These are phyloP conservation scores for Peniophora sp. DNA, from an alignment of 1,284 basidiomycete species.

Conservation along the genomic window DNA sequence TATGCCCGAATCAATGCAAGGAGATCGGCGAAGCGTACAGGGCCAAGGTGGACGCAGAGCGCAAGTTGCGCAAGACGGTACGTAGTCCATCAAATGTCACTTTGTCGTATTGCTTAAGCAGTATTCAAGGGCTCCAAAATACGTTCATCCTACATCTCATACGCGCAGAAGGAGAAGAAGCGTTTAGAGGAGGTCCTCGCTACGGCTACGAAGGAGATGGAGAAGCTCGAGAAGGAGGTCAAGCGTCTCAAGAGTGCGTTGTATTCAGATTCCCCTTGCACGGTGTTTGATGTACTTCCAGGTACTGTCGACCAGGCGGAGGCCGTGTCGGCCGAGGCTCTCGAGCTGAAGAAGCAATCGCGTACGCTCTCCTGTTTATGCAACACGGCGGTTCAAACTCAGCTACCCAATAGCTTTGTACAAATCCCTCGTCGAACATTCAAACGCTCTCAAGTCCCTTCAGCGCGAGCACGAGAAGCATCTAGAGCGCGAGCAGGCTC, in stretches of 20 bases:
- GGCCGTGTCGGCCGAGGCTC: conserved; percentile 62
- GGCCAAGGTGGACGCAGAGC: conserved; percentile 59
- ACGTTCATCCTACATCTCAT: conserved; percentile 80
- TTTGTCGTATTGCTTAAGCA: background rate
- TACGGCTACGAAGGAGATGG: conserved; percentile 50
- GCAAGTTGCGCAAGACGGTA: conserved; percentile 77
- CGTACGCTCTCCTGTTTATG: conserved; percentile 44
- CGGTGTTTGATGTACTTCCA: conserved; percentile 17
- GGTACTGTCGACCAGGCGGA: conserved; percentile 65
- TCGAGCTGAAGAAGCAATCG: conserved; percentile 79
- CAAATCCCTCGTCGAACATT: conserved; percentile 65
- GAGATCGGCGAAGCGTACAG: conserved; percentile 69
- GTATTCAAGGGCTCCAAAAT: conserved; percentile 77
- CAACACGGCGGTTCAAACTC: conserved; percentile 17
- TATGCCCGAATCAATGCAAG: conserved; percentile 77
- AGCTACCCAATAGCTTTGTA: conserved; percentile 61
- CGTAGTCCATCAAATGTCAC: conserved; percentile 16
- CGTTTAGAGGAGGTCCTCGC: conserved; percentile 60
- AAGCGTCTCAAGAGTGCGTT: conserved; percentile 51
- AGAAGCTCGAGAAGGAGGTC: conserved; percentile 62
- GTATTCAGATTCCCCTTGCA: background rate
- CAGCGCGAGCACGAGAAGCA: conserved; percentile 66
- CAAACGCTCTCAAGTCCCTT: conserved; percentile 71
- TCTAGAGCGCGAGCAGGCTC: conserved; percentile 64
- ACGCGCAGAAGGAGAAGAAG: conserved; percentile 82